phyloP scores from a whole-genome alignment of 2,329 filamentous ascomycete genomes.

The Cadophora malorum region DNA sequence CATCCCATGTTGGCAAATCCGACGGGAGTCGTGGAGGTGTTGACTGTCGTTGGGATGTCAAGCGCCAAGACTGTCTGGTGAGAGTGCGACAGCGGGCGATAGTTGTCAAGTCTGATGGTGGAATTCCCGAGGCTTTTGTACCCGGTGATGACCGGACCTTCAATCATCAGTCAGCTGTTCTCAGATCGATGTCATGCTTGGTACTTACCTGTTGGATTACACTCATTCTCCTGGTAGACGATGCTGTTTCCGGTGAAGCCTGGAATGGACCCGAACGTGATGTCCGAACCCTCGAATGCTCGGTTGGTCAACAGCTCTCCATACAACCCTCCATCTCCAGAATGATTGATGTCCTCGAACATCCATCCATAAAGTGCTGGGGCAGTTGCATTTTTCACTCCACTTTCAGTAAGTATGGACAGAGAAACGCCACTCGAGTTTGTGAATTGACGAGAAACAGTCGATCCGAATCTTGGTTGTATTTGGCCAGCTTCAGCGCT shows the following conservation, averaged over 20 bases:
- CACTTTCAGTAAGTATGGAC: conserved; percentile 27
- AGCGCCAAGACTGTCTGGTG: conserved; percentile 32
- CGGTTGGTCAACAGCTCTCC: conserved; percentile 72
- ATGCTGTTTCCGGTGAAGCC: conserved; percentile 24
- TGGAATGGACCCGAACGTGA: conserved; percentile 27
- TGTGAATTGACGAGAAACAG: background rate
- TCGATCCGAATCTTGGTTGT: background rate
- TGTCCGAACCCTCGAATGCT: conserved; percentile 62
- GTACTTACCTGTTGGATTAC: conserved; percentile 31
- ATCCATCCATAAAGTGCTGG: conserved; percentile 38
- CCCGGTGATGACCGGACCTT: conserved; percentile 57
- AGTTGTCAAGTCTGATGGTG: conserved; percentile 28
- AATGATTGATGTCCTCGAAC: conserved; percentile 40
- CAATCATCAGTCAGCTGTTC: background rate
- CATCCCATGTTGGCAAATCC: conserved; percentile 45
- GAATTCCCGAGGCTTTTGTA: conserved; percentile 58
- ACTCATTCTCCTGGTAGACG: conserved; percentile 31
- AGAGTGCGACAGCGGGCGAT: conserved; percentile 30
- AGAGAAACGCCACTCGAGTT: conserved; percentile 28
- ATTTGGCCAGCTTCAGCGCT: background rate
- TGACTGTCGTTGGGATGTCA: conserved; percentile 31
- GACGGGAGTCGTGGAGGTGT: conserved; percentile 35
- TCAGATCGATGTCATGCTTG: conserved; percentile 40
- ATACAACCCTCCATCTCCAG: conserved; percentile 72
- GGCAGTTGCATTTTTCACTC: conserved; percentile 34